These are phyloP conservation scores for Ophiocordyceps sinensis DNA, from an alignment of 2,329 filamentous ascomycete genomes.

Conservation along the genomic window DNA sequence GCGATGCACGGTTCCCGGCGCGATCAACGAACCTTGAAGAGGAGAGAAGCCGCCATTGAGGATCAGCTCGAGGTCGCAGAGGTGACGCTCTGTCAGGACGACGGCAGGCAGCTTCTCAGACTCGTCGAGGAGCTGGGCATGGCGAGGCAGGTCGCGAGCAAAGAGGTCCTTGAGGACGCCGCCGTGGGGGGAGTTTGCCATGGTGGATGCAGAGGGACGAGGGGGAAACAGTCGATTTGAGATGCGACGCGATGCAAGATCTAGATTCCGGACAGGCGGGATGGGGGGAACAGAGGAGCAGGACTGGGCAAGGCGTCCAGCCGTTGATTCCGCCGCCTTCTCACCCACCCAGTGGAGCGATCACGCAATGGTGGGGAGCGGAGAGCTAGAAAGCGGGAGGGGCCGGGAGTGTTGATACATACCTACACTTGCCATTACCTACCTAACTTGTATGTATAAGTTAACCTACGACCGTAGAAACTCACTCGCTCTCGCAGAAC, in stretches of 20 bases:
- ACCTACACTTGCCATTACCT: no score
- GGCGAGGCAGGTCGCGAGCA: slow-evolving; percentile 75
- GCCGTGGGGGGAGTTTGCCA: slow-evolving; percentile 67
- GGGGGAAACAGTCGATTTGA: background rate
- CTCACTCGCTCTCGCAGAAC: no score
- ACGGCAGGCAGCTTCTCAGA: slow-evolving; percentile 78
- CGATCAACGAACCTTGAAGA: slow-evolving; percentile 65
- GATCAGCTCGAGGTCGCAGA: slow-evolving; percentile 95
- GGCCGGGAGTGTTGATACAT: no score
- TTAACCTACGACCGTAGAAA: no score
- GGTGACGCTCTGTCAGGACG: slow-evolving; percentile 77
- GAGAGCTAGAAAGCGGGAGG: slow-evolving; percentile 4
- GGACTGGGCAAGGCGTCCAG: no score
- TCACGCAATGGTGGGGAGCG: slow-evolving; percentile 19
- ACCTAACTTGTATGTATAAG: no score
- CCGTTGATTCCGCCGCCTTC: background rate
- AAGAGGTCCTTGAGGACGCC: slow-evolving; percentile 96
- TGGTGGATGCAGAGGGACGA: slow-evolving; percentile 15
- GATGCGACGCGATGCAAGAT: background rate
- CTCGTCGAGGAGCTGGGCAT: slow-evolving; percentile 66
- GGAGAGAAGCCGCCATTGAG: slow-evolving; percentile 97
- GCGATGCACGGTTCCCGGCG: background rate
- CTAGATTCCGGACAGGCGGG: background rate
- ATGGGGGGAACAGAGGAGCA: background rate
- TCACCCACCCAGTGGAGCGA: background rate